Base-by-base conservation (phyloP, 2,329 filamentous ascomycete genomes). In the Beauveria caledonica region DNA sequence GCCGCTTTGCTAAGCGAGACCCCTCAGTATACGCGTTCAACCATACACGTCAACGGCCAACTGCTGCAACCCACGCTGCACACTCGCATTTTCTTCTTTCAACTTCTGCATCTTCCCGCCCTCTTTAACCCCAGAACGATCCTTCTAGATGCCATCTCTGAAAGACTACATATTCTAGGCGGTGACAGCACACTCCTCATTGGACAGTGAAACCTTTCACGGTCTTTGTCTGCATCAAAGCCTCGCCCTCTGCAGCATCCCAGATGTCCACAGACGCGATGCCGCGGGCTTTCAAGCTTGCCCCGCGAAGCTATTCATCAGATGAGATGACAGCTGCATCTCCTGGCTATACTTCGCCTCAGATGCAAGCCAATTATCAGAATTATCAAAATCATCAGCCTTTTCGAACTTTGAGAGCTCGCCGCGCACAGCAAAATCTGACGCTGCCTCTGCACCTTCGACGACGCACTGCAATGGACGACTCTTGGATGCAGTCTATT, bases 401-500 rank as follows among this genome's bases (percentile, higher is more conserved):
- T 8, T 58, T 46, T 33, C 29, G 33, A 33, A 29, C 55, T 8
- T 10, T 58, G 63, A 67, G 67, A 68, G 65, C 46, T 61, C 64
- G 65, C 44, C 54, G 63, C 48, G 50, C 51, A 10, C 33, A 59
- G 15, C 39, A 50, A 19, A 57, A 25, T n/a, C 13, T 29, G n/a
- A 54, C 15, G n/a, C 23, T 62, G 10, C 58, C 60, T 19, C 36
- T 49, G 9, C 42, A 54, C 13, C 29, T 58, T 23, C 58, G 40
- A 23, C 56, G 51, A n/a, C 49, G 44, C n/a, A 17, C 21, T 8
- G 52, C 27, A 42, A 66, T 65, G 64, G 52, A 58, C 8, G 56
- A 66, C 9, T 52, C 62, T 1, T 60, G 59, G 46, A 60, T 61
- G 27, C 65, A 62, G 19, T 63, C 63, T 13, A 50, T 65, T n/a